Evolutionary conservation across 2,329 filamentous ascomycete genomes (phyloP).

Genomic region (Exophiala sp.): DNA sequence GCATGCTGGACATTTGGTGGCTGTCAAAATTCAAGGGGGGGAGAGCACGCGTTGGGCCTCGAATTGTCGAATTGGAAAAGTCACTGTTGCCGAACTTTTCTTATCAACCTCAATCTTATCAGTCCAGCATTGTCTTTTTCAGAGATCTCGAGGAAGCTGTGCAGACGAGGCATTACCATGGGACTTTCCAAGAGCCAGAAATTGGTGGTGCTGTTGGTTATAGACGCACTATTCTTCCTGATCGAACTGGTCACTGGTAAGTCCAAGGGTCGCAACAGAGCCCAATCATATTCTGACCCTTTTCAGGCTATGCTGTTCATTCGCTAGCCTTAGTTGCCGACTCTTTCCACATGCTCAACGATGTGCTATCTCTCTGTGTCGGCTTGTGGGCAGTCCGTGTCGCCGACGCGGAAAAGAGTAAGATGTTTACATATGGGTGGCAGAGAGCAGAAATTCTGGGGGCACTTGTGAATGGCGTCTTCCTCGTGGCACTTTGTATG

Average conservation of each 20-base stretch:
- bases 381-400: slow-evolving; percentile 92
- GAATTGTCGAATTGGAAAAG: too few species aligned
- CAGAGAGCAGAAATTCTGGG: slow-evolving; percentile 94
- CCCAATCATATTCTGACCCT: slow-evolving; percentile 19
- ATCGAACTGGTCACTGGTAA: slow-evolving; percentile 73
- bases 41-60: too few species aligned
- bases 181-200: slow-evolving; percentile 81
- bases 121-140: slow-evolving; percentile 1
- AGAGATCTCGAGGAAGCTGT: not conserved
- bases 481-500: slow-evolving; percentile 90
- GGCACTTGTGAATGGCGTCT: slow-evolving; percentile 93
- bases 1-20: too few species aligned
- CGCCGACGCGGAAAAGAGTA: slow-evolving; percentile 40
- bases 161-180: not conserved
- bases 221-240: slow-evolving; percentile 84
- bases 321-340: slow-evolving; percentile 92
- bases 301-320: slow-evolving; percentile 69
- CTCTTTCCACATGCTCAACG: slow-evolving; percentile 98
- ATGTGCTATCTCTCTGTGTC: slow-evolving; percentile 87
- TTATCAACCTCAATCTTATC: too few species aligned
- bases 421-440: slow-evolving; percentile 57
- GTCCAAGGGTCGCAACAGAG: slow-evolving; percentile 22
- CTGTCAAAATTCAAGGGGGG: too few species aligned
- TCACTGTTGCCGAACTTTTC: too few species aligned
- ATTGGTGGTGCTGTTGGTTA: slow-evolving; percentile 85